Percentiles rank a stretch among this genome's conserved stretches.
These are phyloP conservation scores for Cronartium quercuum DNA, from an alignment of 1,284 basidiomycete species.

Conservation along the genomic window DNA sequence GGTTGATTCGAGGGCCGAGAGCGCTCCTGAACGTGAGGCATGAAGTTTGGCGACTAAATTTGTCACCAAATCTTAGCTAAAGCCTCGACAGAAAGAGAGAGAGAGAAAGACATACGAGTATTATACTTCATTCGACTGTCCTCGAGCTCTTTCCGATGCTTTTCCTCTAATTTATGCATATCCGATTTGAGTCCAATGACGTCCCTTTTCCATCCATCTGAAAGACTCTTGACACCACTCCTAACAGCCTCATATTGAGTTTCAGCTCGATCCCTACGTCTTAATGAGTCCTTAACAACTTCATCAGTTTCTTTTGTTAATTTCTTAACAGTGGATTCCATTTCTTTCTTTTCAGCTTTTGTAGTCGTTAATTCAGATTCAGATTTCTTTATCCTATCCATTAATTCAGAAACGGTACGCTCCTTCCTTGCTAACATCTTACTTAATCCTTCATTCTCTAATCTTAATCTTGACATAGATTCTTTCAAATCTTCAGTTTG, in stretches of 20 bases:
- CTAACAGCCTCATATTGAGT: slow-evolving; percentile 41
- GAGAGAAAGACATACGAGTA: slow-evolving; percentile 20
- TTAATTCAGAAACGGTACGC: slow-evolving; percentile 64
- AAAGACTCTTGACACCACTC: slow-evolving; percentile 40
- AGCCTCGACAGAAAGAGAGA: background rate
- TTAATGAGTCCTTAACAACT: slow-evolving; percentile 43
- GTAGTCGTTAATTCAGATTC: slow-evolving; percentile 43
- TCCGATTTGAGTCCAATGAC: slow-evolving; percentile 12
- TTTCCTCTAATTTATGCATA: slow-evolving; percentile 24
- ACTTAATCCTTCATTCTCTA: slow-evolving; percentile 77
- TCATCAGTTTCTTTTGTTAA: slow-evolving; percentile 46
- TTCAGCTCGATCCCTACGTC: slow-evolving; percentile 43
- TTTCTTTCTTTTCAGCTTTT: slow-evolving; percentile 39
- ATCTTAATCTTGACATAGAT: slow-evolving; percentile 65
- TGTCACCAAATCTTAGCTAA: background rate
- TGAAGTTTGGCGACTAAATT: slow-evolving; percentile 37
- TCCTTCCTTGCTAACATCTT: slow-evolving; percentile 80
- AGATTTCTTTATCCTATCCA: slow-evolving; percentile 47
- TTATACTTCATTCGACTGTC: slow-evolving; percentile 38
- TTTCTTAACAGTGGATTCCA: slow-evolving; percentile 35
- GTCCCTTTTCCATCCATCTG: slow-evolving; percentile 33
- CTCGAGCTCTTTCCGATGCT: slow-evolving; percentile 38
- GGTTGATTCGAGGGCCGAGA: slow-evolving; percentile 23
- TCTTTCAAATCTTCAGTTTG: slow-evolving; percentile 80
- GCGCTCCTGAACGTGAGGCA: slow-evolving; percentile 34